phyloP scores from a whole-genome alignment of 1,284 basidiomycete genomes.

The Amylostereum chailletii region DNA sequence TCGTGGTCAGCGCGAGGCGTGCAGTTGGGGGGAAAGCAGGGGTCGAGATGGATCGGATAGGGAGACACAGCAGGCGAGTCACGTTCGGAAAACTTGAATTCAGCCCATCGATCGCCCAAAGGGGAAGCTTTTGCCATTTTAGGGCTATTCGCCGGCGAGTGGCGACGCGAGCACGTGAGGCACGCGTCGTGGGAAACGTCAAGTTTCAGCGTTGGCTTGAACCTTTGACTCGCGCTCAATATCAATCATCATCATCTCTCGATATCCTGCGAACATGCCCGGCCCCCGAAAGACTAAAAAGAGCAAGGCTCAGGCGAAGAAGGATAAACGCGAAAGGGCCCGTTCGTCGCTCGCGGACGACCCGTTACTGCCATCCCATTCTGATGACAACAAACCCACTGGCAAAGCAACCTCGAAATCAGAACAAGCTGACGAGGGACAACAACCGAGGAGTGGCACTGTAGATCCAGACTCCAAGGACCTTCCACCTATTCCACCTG shows the following conservation, averaged over 20 bases:
- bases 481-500: too few relatives aligned
- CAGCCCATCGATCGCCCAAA: not conserved
- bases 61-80: not conserved
- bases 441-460: too few relatives aligned
- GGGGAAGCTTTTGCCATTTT: not conserved
- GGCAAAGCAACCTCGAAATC: not conserved
- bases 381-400: not conserved
- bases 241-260: constrained; percentile 10
- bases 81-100: not conserved
- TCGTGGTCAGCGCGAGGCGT: constrained; percentile 1
- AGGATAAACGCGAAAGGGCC: constrained; percentile 18
- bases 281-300: constrained; percentile 37
- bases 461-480: too few relatives aligned
- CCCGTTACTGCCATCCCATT: not conserved
- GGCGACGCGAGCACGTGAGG: not conserved
- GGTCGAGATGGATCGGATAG: constrained; percentile 8
- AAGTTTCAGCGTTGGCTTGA: not conserved
- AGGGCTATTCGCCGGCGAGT: not conserved
- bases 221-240: not conserved
- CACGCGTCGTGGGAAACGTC: not conserved
- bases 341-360: constrained; percentile 1
- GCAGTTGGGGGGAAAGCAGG: not conserved
- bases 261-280: constrained; percentile 21
- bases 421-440: too few relatives aligned
- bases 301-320: constrained; percentile 26